phyloP scores from a whole-genome alignment of 768 basidiomycete species.

The Piloderma croceum region DNA sequence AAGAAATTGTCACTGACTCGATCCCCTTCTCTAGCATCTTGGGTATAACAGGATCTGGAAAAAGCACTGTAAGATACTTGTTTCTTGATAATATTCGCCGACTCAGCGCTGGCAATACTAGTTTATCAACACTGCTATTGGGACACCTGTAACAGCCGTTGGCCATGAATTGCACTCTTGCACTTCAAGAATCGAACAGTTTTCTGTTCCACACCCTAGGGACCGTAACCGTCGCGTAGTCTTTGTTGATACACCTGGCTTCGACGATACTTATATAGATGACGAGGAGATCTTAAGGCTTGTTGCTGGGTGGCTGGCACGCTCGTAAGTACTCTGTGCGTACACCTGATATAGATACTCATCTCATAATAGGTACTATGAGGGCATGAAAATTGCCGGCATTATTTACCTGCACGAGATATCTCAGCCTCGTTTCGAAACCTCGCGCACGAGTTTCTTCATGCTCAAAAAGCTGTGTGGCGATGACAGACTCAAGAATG shows the following conservation, averaged over 20 bases:
- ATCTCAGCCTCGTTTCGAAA: slow-evolving; percentile 27
- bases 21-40: no score
- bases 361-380: slow-evolving; percentile 1
- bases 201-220: slow-evolving; percentile 13
- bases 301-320: slow-evolving; percentile 22
- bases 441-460: slow-evolving; percentile 23
- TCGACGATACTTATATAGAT: slow-evolving; percentile 26
- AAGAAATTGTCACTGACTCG: no score
- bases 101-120: no score
- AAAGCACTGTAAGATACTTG: slow-evolving; percentile 21
- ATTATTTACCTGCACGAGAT: slow-evolving; percentile 32
- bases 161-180: slow-evolving; percentile 18
- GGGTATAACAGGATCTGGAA: slow-evolving; percentile 27
- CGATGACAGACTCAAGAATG: slow-evolving; percentile 19
- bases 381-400: slow-evolving; percentile 20
- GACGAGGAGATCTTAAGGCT: slow-evolving; percentile 23
- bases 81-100: background rate
- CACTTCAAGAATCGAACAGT: slow-evolving; percentile 15
- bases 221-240: slow-evolving; percentile 14
- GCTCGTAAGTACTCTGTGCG: slow-evolving; percentile 16
- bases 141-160: slow-evolving; percentile 5
- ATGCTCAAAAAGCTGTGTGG: slow-evolving; percentile 34
- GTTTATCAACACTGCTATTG: slow-evolving; percentile 21
- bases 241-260: slow-evolving; percentile 41
- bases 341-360: no score